phyloP scores from a whole-genome alignment of 2,329 filamentous ascomycete species.

The Leptographium flavum region DNA sequence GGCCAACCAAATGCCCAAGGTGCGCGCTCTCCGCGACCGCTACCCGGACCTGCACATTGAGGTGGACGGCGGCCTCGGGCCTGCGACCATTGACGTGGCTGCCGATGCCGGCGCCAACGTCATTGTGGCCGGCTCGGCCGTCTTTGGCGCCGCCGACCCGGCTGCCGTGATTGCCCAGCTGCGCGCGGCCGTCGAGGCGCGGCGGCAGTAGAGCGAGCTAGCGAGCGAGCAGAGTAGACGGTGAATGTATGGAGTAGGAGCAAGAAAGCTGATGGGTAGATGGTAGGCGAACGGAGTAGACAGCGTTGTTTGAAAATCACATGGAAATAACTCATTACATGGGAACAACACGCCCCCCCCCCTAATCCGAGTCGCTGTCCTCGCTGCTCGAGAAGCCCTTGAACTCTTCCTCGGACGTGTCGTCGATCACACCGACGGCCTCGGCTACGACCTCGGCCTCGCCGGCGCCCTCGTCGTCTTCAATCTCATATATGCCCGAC shows the following conservation, averaged over 20 bases:
- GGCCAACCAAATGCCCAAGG: slow-evolving; percentile 89
- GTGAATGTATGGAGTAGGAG: neutral
- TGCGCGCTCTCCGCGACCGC: slow-evolving; percentile 62
- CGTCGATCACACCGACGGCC: slow-evolving; percentile 13
- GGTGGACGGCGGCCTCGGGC: slow-evolving; percentile 78
- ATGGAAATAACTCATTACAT: neutral
- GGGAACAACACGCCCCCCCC: neutral
- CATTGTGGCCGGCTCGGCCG: slow-evolving; percentile 90
- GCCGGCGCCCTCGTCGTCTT: slow-evolving; percentile 32
- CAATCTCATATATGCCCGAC: slow-evolving; percentile 62
- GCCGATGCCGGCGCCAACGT: slow-evolving; percentile 95
- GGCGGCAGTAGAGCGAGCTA: slow-evolving; percentile 14
- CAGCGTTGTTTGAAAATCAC: too few relatives aligned
- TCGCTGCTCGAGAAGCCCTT: slow-evolving; percentile 37
- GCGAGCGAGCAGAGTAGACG: neutral
- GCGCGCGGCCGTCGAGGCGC: slow-evolving; percentile 61
- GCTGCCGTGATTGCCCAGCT: slow-evolving; percentile 73
- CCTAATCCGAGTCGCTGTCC: slow-evolving; percentile 22
- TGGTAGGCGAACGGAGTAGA: too few relatives aligned
- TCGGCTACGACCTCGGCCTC: slow-evolving; percentile 26
- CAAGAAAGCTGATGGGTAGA: neutral
- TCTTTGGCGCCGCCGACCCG: slow-evolving; percentile 86
- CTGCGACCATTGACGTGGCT: slow-evolving; percentile 81
- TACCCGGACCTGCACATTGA: slow-evolving; percentile 95
- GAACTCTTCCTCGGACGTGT: slow-evolving; percentile 40